Base-by-base conservation (phyloP, 345 rosid species). In the Hibiscus trionum region DNA sequence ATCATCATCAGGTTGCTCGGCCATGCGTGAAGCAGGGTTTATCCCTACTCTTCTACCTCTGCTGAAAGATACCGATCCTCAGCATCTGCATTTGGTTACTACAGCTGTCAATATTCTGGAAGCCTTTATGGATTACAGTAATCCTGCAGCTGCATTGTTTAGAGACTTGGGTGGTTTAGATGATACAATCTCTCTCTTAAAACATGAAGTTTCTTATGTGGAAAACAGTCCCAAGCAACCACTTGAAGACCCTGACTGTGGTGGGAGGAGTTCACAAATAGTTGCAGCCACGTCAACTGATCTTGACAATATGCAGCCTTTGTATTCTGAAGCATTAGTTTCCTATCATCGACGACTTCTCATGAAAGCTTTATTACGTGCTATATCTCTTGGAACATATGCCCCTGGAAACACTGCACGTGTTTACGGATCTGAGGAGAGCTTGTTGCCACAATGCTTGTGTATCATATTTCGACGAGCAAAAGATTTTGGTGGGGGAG, bases 131-230 rank as follows among this genome's bases (percentile, higher is more conserved):
- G 98, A 90, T 76, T 91, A 88, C 77, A 90, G 97, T 76, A 87
- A 91, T 79, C 97, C 96, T 64, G 96, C 97, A 70, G 95, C 95
- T 78, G 84, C 91, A 70, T 81, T 94, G 79, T 94, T 91, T 81
- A 85, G 98, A 83, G 98, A 91, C 75, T 82, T 91, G 87, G 97
- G 98, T 76, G 98, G 96, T 78, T 81, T 91, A 79, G 98, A 94
- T 85, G 96, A 91, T 78, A 87, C 96, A 50, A 90, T 94, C 57
- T 83, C 80, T 69, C 95, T 97, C 70, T 76, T 94, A 77, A 89
- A 88, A 82, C 80, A 83, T 70, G 98, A 94, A 81, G 93, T 90
- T 55, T 87, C 93, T 70, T 78, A 72, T 77, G 80, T 90, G 8
- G 96, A 90, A 78, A 80, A 77, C 66, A 72, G 86, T 82, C 79